Evolutionary conservation across 2,329 filamentous ascomycete genomes (phyloP).

Genomic region (Xylariaceae sp.): DNA sequence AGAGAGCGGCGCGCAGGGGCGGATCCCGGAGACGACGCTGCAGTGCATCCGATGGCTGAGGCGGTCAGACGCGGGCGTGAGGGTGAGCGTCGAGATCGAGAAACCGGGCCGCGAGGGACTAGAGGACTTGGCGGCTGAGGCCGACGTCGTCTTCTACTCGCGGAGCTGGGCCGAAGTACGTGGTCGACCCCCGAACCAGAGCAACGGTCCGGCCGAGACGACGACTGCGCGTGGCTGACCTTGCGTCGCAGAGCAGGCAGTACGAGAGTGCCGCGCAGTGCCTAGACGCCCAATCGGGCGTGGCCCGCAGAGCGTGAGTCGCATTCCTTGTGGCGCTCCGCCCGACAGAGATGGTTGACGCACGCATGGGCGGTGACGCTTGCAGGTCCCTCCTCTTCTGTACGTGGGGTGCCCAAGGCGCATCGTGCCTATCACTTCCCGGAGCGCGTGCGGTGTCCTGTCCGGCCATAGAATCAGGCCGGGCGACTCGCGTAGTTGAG

Average conservation of each 20-base stretch:
- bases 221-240: too few relatives aligned
- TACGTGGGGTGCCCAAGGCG: slow-evolving; percentile 39
- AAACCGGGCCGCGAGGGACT: slow-evolving; percentile 58
- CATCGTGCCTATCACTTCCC: slow-evolving; percentile 35
- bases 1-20: slow-evolving; percentile 48
- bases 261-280: slow-evolving; percentile 24
- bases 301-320: slow-evolving; percentile 26
- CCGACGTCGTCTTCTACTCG: slow-evolving; percentile 69
- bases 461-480: slow-evolving; percentile 33
- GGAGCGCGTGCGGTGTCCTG: slow-evolving; percentile 30
- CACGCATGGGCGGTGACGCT: too few relatives aligned
- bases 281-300: slow-evolving; percentile 22
- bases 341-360: too few relatives aligned
- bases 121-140: slow-evolving; percentile 49
- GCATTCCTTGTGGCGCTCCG: too few relatives aligned
- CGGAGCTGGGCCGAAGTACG: slow-evolving; percentile 61
- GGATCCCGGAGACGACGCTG: slow-evolving; percentile 53
- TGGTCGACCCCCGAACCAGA: slow-evolving; percentile 6
- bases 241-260: slow-evolving; percentile 19
- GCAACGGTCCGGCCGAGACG: neutral
- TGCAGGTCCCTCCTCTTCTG: slow-evolving; percentile 32
- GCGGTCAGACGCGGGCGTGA: slow-evolving; percentile 32
- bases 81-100: slow-evolving; percentile 64
- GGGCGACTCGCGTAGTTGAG: slow-evolving; percentile 46
- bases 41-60: slow-evolving; percentile 52